Base-by-base conservation (phyloP, 306 rosid species). In the Ammopiptanthus mongolicus region DNA sequence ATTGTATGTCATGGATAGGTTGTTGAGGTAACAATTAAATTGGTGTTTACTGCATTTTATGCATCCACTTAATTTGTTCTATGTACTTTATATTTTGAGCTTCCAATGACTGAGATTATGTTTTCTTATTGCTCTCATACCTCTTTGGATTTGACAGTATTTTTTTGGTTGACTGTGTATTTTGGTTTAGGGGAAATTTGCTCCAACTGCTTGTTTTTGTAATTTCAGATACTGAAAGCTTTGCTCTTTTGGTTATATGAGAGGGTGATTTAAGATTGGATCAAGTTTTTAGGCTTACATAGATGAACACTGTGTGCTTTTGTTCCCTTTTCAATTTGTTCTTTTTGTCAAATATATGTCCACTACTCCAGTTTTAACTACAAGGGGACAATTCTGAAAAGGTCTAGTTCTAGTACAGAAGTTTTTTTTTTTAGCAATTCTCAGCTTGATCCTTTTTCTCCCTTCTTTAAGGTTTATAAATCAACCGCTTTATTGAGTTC, bases 381-480 rank as follows among this genome's bases (percentile, higher is more conserved):
- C 15, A 72, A 8, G 58, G 67, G 33, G 31, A 8, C 15, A 73
- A 29, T 31, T 19, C 50, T 60, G 22, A 46, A 17, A 46, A 17
- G 1, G 21, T 4, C 47, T 25, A 22, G 22, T 14, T 25, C 2
- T 51, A 4, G 19, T 61, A 5, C 18, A 21, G 22, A 12, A 33
- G 28, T 1, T 25, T 25, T 25, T n/a, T 33, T 66, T 50, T 13
- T 51, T 57, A 15, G 56, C 29, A 60, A 47, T 7, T 48, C 13
- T 62, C 13, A 13, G 7, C 61, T 37, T 52, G 80, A 75, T 59
- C 19, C 13, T 1, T 34, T 75, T 23, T 51, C 2, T 75, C 56
- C 58, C 62, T 76, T 80, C 79, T 86, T 86, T 90, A 88, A 90
- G 96, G 90, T 85, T 53, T 88, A 88, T 75, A 68, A 50, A 47